These are phyloP conservation scores for Dryas octopetala DNA, from an alignment of 306 rosid species.

Conservation along the genomic window DNA sequence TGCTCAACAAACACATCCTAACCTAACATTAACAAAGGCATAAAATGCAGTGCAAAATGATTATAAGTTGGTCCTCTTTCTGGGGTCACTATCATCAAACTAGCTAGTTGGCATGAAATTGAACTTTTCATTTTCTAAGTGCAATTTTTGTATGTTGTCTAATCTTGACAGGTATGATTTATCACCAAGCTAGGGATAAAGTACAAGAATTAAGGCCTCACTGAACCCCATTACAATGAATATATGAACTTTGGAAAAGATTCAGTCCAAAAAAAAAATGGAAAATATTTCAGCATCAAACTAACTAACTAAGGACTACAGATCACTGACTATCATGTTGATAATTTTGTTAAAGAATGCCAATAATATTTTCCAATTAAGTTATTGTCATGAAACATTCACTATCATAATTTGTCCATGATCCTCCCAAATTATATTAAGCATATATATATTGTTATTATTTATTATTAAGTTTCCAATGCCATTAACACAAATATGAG, in stretches of 20 bases:
- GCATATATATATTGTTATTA: not conserved
- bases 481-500: constrained; percentile 25
- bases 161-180: constrained; percentile 10
- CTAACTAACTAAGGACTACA: not conserved
- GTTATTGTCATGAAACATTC: constrained; percentile 15
- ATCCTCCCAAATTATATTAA: constrained; percentile 21
- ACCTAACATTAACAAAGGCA: constrained; percentile 4
- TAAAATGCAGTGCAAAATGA: not conserved
- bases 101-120: constrained; percentile 4
- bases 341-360: constrained; percentile 18
- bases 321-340: constrained; percentile 1
- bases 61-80: constrained; percentile 4
- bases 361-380: constrained; percentile 5
- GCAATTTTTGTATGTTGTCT: constrained; percentile 3
- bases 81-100: not conserved
- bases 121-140: constrained; percentile 5
- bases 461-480: constrained; percentile 27
- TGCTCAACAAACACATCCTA: not conserved
- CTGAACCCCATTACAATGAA: constrained; percentile 9
- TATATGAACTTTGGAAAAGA: not conserved
- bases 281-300: constrained; percentile 8
- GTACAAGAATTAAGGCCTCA: constrained; percentile 1
- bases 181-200: constrained; percentile 1
- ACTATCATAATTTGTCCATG: constrained; percentile 46
- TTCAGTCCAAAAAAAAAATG: not conserved